Base-by-base conservation (phyloP, 2,329 filamentous ascomycete genomes). In the Fusarium oligoseptatum region DNA sequence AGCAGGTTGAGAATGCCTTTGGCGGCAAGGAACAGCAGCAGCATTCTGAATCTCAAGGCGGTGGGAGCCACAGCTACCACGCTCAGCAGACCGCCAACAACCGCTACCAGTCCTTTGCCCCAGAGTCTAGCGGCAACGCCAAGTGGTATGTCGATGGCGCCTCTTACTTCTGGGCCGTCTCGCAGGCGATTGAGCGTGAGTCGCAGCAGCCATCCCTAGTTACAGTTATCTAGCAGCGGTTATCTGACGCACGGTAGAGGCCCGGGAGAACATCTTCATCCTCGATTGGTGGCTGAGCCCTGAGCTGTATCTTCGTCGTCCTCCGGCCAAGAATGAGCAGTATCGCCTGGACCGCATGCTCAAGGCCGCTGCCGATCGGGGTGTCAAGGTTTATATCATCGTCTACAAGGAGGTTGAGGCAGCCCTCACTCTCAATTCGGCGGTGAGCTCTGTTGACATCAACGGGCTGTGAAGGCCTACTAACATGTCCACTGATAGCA, bases 401-500 rank as follows among this genome's bases (percentile, higher is more conserved):
- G 94, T 98, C 12, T 98, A 98, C 85, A 98, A 97, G 84, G 95
- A 98, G 84, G 94, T 96, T 9, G 91, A 93, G 4, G 92, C 94
- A 79, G 93, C 94, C 43, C 84, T 97, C 78, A 95, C 93, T 45
- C 87, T 86, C 61, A 82, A 87, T 62, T 87, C 85, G 7, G 80
- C 80, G 70, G 85, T 86, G 80, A 76, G 81, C 52, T 37, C 2
- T 60, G 64, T 32, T 6, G 85, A 84, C 41, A 29, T 63, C 24
- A 65, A 22, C 20, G 7, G 34, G 20, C 12, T 12, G 27, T 15
- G 17, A 34, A 6, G 15, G 20, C 9, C 24, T 36, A 20, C 56
- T 78, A 75, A 66, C 15, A 78, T 81, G 68, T 77, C 81, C n/a
- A 11, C 20, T 17, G 82, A 7, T 61, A 91, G 77, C 94, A 97